These are phyloP conservation scores for Tulasnella sp. DNA, from an alignment of 768 basidiomycete genomes.

Conservation along the genomic window DNA sequence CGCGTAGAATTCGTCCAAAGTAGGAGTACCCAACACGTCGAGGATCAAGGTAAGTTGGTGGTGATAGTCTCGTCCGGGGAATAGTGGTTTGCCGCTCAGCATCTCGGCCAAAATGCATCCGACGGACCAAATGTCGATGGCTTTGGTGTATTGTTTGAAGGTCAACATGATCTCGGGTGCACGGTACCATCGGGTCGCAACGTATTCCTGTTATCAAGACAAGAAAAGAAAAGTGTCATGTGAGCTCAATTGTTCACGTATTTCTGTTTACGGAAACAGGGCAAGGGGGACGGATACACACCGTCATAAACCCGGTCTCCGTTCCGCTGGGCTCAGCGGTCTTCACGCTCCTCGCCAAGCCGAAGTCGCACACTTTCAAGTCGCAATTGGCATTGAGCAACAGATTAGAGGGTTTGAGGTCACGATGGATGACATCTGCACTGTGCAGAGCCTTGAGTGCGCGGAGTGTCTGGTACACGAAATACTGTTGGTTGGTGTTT, in stretches of 20 bases:
- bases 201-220: conserved; percentile 72
- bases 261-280: conserved; percentile 42
- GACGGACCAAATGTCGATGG: conserved; percentile 39
- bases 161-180: conserved; percentile 43
- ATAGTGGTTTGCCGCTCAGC: conserved; percentile 84
- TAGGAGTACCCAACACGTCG: conserved; percentile 85
- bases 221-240: conserved; percentile 58
- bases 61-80: conserved; percentile 95
- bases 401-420: conserved; percentile 93
- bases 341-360: conserved; percentile 52
- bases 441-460: conserved; percentile 93
- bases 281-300: conserved; percentile 35
- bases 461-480: conserved; percentile 93
- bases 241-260: conserved; percentile 46
- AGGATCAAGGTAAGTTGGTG: conserved; percentile 89
- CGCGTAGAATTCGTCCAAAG: conserved; percentile 90
- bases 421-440: conserved; percentile 89
- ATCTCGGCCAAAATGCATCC: conserved; percentile 62
- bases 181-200: conserved; percentile 77
- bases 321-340: conserved; percentile 30
- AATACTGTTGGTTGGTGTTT: conserved; percentile 64
- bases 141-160: conserved; percentile 43
- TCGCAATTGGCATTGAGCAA: conserved; percentile 95
- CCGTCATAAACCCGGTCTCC: conserved; percentile 33
- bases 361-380: conserved; percentile 90